phyloP scores from a whole-genome alignment of 768 basidiomycete species.

The Leucocoprinus leucothites region DNA sequence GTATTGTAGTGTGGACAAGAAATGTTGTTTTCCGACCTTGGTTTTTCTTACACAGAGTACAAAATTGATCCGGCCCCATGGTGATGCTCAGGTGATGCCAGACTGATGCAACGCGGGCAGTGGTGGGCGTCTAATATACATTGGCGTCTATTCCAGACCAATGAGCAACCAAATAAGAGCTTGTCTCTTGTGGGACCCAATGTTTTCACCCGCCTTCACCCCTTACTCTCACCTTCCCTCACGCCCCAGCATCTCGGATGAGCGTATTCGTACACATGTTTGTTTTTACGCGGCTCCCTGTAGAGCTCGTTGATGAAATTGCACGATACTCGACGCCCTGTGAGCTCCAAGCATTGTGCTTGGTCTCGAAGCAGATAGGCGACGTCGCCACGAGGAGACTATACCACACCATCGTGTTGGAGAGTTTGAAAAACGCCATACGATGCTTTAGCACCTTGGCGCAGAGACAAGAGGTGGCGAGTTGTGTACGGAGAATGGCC shows the following conservation, averaged over 20 bases:
- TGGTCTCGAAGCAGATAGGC: slow-evolving; percentile 12
- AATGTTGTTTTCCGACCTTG: neutral
- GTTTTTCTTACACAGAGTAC: too few species aligned
- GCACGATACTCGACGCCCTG: neutral
- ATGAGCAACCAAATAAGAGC: too few species aligned
- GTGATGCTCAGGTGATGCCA: too few species aligned
- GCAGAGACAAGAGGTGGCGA: slow-evolving; percentile 3
- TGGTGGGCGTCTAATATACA: too few species aligned
- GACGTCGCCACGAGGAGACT: slow-evolving; percentile 14
- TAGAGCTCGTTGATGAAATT: slow-evolving; percentile 19
- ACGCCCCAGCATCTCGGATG: neutral
- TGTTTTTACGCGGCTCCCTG: slow-evolving; percentile 11
- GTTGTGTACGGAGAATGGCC: slow-evolving; percentile 1
- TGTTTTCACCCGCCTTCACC: neutral
- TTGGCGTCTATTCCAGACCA: too few species aligned
- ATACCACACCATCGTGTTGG: slow-evolving; percentile 14
- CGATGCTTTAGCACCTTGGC: slow-evolving; percentile 3
- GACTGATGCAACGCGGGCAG: too few species aligned
- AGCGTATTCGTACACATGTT: neutral
- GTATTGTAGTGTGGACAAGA: slow-evolving; percentile 39
- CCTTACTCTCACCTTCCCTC: neutral
- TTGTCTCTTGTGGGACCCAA: too few species aligned
- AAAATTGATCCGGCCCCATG: too few species aligned
- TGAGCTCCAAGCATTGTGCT: slow-evolving; percentile 15
- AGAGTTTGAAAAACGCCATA: neutral